These are phyloP conservation scores for Polytrichum formosum DNA, from an alignment of 225 moss, liverwort and hornwort genomes.

Conservation along the genomic window DNA sequence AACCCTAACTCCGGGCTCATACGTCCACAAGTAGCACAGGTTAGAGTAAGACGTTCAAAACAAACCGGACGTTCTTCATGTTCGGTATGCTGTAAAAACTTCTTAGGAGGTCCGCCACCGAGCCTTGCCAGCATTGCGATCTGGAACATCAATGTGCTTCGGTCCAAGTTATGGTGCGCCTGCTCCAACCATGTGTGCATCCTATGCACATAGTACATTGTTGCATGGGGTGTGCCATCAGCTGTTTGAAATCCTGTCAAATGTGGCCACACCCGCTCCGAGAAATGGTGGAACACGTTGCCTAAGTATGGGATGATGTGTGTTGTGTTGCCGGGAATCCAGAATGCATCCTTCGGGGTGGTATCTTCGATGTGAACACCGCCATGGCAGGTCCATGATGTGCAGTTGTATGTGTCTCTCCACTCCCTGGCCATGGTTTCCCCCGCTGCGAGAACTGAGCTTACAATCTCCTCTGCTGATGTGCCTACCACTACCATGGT, in stretches of 20 bases:
- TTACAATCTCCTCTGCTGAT: conserved; percentile 39
- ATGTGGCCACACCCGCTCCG: conserved; percentile 82
- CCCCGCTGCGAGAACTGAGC: conserved; percentile 28
- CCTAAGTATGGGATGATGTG: conserved; percentile 75
- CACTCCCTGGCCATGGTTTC: conserved; percentile 47
- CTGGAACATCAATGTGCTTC: conserved; percentile 90
- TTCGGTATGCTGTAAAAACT: conserved; percentile 62
- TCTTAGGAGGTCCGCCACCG: conserved; percentile 12
- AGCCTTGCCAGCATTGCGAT: conserved; percentile 45
- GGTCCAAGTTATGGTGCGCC: conserved; percentile 64
- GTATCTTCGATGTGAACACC: conserved; percentile 30
- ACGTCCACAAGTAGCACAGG: conserved; percentile 50
- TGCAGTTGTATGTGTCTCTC: conserved; percentile 59
- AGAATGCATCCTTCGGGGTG: conserved; percentile 41
- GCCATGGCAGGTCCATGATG: conserved; percentile 34
- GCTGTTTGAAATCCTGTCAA: conserved; percentile 36
- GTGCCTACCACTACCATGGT: conserved; percentile 72
- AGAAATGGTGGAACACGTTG: conserved; percentile 82
- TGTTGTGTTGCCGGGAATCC: conserved; percentile 65
- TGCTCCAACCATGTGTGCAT: conserved; percentile 69
- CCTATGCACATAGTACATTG: conserved; percentile 61
- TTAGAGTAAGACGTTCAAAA: conserved; percentile 58
- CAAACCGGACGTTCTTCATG: conserved; percentile 45
- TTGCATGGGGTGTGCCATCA: conserved; percentile 22
- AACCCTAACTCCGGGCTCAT: conserved; percentile 47